These are phyloP conservation scores for Hydrangea macrophylla DNA, from an alignment of 148 eudicot species.

Conservation along the genomic window DNA sequence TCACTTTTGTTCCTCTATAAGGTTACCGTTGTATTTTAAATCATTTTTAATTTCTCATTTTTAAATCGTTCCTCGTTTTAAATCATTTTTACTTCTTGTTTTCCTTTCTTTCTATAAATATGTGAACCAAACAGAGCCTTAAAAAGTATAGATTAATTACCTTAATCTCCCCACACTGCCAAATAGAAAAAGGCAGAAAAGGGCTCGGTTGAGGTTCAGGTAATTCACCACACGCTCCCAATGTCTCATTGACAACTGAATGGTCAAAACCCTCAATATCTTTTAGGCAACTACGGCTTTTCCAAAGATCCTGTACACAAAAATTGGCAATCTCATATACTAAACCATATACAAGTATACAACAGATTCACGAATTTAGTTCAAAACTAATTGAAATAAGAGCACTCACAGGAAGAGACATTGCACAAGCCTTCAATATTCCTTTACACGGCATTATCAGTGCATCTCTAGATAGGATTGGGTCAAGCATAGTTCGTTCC, in stretches of 20 bases:
- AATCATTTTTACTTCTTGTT: no score
- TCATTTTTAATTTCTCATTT: no score
- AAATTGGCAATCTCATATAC: constrained; percentile 5
- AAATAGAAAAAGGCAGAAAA: constrained; percentile 63
- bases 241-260: constrained; percentile 52
- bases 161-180: constrained; percentile 85
- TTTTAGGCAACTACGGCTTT: constrained; percentile 65
- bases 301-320: constrained; percentile 76
- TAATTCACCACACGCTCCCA: constrained; percentile 76
- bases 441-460: constrained; percentile 78
- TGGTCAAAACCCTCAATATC: constrained; percentile 85
- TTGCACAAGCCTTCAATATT: constrained; percentile 68
- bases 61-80: no score
- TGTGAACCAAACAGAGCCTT: no score
- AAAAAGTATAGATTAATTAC: constrained; percentile 23
- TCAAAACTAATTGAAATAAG: constrained; percentile 1
- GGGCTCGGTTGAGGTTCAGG: constrained; percentile 47
- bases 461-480: constrained; percentile 55
- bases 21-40: no score
- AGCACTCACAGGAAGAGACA: constrained; percentile 79
- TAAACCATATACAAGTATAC: background rate
- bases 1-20: no score
- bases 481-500: constrained; percentile 64
- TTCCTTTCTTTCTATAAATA: no score
- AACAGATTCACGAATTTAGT: background rate